Evolutionary conservation across 176 grass and related monocot genomes (phyloP).

Genomic region (Raddia guianensis): DNA sequence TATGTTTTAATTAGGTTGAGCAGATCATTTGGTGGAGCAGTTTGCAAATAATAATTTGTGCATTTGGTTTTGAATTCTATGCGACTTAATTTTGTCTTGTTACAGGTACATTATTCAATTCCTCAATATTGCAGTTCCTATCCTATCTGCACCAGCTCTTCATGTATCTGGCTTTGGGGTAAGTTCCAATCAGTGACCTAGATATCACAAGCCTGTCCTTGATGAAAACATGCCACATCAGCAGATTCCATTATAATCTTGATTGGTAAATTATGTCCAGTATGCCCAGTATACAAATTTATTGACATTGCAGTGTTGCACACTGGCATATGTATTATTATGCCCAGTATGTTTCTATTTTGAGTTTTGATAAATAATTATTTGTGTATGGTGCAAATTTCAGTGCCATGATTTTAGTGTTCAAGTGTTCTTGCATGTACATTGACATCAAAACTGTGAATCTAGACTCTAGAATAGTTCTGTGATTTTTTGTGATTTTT

Average conservation of each 20-base stretch:
- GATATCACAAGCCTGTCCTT: neutral
- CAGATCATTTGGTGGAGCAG: conserved; percentile 5
- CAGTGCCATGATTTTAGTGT: neutral
- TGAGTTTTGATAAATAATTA: neutral
- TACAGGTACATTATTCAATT: conserved; percentile 83
- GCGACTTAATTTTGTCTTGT: conserved; percentile 36
- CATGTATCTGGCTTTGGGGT: conserved; percentile 97
- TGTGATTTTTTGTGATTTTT: too few species aligned
- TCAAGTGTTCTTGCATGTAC: neutral
- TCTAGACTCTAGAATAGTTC: neutral
- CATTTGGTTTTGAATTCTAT: conserved; percentile 13
- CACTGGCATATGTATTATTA: neutral
- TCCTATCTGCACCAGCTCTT: conserved; percentile 81
- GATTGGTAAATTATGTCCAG: neutral
- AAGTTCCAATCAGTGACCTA: conserved; percentile 41
- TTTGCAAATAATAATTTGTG: conserved; percentile 19
- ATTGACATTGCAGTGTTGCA: too few species aligned
- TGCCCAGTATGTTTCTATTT: neutral
- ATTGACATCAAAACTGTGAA: neutral
- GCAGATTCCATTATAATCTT: conserved; percentile 16
- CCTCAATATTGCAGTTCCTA: conserved; percentile 79
- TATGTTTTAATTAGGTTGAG: neutral
- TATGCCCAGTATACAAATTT: too few species aligned
- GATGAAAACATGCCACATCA: neutral
- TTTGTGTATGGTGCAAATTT: neutral